Percentiles rank a stretch among this genome's conserved stretches.
Conservation (phyloP, 2,329 filamentous ascomycete genomes). For the Colletotrichum paranaense region DNA sequence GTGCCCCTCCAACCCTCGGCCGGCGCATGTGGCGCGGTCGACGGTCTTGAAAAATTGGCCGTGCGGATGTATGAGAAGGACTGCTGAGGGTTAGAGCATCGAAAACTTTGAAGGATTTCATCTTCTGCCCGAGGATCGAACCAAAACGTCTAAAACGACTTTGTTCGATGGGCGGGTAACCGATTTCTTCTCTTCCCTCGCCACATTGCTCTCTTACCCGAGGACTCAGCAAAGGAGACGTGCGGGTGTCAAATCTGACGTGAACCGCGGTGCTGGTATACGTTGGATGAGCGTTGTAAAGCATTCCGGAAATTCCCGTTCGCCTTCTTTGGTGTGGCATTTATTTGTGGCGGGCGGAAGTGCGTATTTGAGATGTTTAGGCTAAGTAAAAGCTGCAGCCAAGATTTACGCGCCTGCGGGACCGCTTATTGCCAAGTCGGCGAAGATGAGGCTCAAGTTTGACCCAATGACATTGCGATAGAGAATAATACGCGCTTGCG, state of each 20-base stretch:
- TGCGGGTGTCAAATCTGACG: conserved; percentile 26
- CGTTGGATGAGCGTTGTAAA: neutral
- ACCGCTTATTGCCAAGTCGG: neutral
- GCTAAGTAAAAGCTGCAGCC: neutral
- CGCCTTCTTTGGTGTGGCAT: neutral
- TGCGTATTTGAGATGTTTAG: neutral
- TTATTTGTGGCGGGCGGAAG: too few species aligned
- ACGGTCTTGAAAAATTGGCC: conserved; percentile 10
- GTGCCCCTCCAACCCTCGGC: neutral
- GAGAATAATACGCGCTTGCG: neutral
- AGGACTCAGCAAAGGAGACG: conserved; percentile 7
- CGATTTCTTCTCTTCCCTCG: neutral
- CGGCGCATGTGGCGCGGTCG: conserved; percentile 18
- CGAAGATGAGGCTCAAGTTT: neutral
- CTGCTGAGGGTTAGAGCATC: neutral
- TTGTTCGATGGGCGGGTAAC: neutral
- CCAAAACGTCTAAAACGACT: conserved; percentile 20
- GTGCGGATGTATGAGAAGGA: conserved; percentile 27
- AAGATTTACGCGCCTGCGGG: conserved; percentile 13
- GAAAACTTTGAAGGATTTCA: conserved; percentile 28
- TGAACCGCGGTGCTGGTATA: conserved; percentile 13
- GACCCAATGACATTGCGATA: neutral
- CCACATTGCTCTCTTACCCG: neutral
- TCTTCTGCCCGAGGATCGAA: conserved; percentile 33
- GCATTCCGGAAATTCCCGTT: neutral